Base-by-base conservation (phyloP, 1,139 yeast species). In the Hansenula sp. region DNA sequence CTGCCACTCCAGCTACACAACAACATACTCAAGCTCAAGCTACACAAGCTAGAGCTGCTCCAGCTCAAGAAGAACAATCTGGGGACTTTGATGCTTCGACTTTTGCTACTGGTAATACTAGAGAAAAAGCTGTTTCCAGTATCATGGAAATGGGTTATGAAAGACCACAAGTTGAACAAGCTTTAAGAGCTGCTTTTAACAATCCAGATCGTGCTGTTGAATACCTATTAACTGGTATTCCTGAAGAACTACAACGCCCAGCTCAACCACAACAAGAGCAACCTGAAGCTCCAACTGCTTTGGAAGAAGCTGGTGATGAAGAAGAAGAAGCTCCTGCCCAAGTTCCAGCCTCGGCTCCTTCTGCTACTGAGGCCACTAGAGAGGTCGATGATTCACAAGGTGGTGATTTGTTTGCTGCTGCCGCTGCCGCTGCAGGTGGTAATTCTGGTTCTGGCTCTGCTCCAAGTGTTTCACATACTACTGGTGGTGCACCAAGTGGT, bases 191-290 rank as follows among this genome's bases (percentile, higher is more conserved):
- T 16, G 98, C 99, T 0, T 93, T 83, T 69, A 93, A 93, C 67
- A 91, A 93, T 67, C 99, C 99, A 24, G 98, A 93, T 61, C 82
- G 99, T 59, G 99, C 99, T 0, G 98, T 91, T 7, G 99, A 94
- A 63, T 91, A 93, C 63, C 74, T 93, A 47, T 70, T 93, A 55
- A 88, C 91, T 36, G 98, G 98, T 5, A 81, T 93, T 43, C 98
- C 98, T 33, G 93, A 85, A 54, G 25, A 36, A 66, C 42, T 42
- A 42, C 44, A 43, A 35, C 32, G 27, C n/a, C 53, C 33, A 44
- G 46, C 42, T 25, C 49, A 37, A 34, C 39, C 53, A 11, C 49
- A 50, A 13, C 9, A 21, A 12, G 31, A 28, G 5, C 38, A 27
- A 10, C 56, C 61, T 13, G 60, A 63, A 3, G 54, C 58, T 16